Evolutionary conservation across 495 filamentous ascomycete genomes (phyloP).

Genomic region (Trichodelitschia bisporula): DNA sequence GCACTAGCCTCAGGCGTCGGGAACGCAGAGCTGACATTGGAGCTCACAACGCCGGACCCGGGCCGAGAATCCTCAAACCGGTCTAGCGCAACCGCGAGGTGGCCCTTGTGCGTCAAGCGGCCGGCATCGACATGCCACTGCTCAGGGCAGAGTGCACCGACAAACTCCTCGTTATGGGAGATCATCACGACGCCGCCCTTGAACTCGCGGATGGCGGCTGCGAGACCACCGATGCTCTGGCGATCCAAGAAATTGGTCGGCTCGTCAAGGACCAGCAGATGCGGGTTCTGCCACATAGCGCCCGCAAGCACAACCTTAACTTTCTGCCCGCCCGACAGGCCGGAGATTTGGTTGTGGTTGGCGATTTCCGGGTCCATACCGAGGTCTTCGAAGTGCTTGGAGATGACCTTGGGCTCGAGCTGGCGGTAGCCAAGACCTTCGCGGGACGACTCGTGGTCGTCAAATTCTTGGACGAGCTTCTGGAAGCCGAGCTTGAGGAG

Average conservation of each 20-base stretch:
- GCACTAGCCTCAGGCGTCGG: slow-evolving; percentile 32
- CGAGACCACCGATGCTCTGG: slow-evolving; percentile 84
- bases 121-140: slow-evolving; percentile 87
- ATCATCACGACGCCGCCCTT: slow-evolving; percentile 97
- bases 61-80: slow-evolving; percentile 66
- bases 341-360: slow-evolving; percentile 95
- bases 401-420: slow-evolving; percentile 77
- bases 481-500: slow-evolving; percentile 60
- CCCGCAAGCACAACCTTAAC: slow-evolving; percentile 96
- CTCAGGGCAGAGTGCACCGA: slow-evolving; percentile 79
- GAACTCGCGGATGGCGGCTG: slow-evolving; percentile 91
- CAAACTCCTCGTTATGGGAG: slow-evolving; percentile 97
- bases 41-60: slow-evolving; percentile 28
- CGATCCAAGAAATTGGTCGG: slow-evolving; percentile 98
- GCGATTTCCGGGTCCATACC: slow-evolving; percentile 94
- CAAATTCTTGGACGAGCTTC: slow-evolving; percentile 92
- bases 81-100: slow-evolving; percentile 41
- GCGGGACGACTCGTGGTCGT: slow-evolving; percentile 91
- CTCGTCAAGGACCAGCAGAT: slow-evolving; percentile 92
- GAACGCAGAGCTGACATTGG: slow-evolving; percentile 25
- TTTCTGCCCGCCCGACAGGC: slow-evolving; percentile 94
- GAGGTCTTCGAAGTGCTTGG: slow-evolving; percentile 93
- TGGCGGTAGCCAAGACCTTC: slow-evolving; percentile 92
- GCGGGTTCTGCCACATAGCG: slow-evolving; percentile 92
- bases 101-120: slow-evolving; percentile 59